Base-by-base conservation (phyloP, 768 basidiomycete species). In the Russula virescens region DNA sequence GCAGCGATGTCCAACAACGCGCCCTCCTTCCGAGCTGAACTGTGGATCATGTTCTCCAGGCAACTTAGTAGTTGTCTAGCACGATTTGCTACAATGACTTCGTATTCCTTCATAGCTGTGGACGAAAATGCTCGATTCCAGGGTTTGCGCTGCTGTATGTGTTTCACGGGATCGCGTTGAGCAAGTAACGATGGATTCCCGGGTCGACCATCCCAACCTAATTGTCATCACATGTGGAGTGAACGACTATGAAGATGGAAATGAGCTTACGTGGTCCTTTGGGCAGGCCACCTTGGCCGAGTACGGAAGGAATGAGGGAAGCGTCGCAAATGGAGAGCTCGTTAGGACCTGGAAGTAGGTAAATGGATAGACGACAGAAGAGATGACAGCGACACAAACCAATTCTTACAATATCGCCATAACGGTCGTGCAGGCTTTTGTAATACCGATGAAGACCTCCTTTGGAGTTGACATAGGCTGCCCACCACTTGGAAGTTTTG, bases 101-200 rank as follows among this genome's bases (percentile, higher is more conserved):
- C 74, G 63, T 81, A 81, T 14, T 74, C 76, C 65, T 79, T 79
- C n/a, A 81, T 60, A 6, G 78, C 76, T 6, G 72, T 63, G 19
- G 74, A 70, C 51, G 70, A 76, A 65, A 81, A 77, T 0, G 72
- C 80, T 45, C 75, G 74, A 35, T 76, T 72, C 80, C 80, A 81
- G 2, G 75, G 73, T 52, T 71, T 74, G 38, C 80, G 73, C 18
- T 77, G 74, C 31, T 74, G 75, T 0, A 72, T 68, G 53, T 80
- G 79, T n/a, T 75, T 73, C 9, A 68, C 69, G 19, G 73, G 68
- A 61, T 79, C 73, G 11, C 73, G 73, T 13, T 74, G 56, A 5
- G 66, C 67, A 46, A 80, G 73, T 43, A 80, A 18, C 1, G 64
- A 25, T 28, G 45, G 59, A 14, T 21, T 19, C 38, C 56, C 34